Evolutionary conservation across 2,329 filamentous ascomycete species (phyloP), one percentile per base, ranked within the genome.

Genomic region (Fusarium cicatricum): DNA sequence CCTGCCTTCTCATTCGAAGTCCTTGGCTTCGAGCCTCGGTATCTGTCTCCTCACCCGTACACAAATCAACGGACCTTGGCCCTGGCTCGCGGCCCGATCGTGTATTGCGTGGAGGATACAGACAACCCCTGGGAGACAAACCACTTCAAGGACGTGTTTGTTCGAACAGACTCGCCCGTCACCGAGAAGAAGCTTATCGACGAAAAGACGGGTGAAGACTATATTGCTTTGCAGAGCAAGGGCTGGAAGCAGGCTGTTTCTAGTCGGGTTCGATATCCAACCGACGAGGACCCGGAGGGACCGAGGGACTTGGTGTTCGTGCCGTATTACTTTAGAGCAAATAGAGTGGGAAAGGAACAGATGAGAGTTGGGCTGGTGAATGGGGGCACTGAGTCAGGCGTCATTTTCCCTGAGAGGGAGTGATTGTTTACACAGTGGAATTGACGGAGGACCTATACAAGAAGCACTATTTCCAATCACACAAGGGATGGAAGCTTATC

Each of bases 81-180:
- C 2, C 70, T 87, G 9, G 82, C 78, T 5, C 77, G 83, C 10
- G 85, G 85, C 0, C 84, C 84, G 0, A 69, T 88, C 16, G 73
- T 87, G 10, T 88, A 87, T 70, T 87, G 83, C 57, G 76, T 82
- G 6, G 84, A 88, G 65, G 84, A 87, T 55, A 64, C 76, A 7
- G 84, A 87, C 62, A 85, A 87, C 52, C 31, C 71, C 1, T 85
- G 82, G 81, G 83, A 82, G 44, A 63, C 73, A 2, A 77, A 85
- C 60, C 83, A 86, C 67, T 85, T 85, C 74, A 83, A 79, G 62
- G 73, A 76, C 50, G 58, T 76, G 6, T 38, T 52, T 11, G 17
- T 57, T 11, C 43, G 37, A 26, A 19, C 23, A 11, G 34, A 46
- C 29, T 51, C 45, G 14, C 21, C 33, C 4, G 34, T 58, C 4